Conservation (phyloP, 768 basidiomycete genomes). For the Sutorius australiensis region DNA sequence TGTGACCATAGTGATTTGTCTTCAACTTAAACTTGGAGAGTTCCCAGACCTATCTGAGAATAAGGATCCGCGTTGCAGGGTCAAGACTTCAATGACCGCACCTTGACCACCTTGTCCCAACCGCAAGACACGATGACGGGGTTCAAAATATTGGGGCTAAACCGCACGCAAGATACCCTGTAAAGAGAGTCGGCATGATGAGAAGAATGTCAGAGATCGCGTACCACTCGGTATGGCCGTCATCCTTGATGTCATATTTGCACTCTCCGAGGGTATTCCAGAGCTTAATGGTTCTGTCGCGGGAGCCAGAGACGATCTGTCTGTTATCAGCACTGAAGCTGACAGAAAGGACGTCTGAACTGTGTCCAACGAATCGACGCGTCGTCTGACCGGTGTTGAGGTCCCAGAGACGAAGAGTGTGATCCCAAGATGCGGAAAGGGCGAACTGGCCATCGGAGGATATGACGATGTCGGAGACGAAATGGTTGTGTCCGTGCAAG, state of each 20-base stretch:
- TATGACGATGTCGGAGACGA: conserved; percentile 97
- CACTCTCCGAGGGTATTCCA: conserved; percentile 99
- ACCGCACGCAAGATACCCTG: conserved; percentile 99
- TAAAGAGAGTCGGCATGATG: background rate
- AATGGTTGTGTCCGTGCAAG: conserved; percentile 98
- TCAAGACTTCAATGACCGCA: conserved; percentile 36
- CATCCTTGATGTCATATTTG: conserved; percentile 99
- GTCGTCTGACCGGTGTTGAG: conserved; percentile 96
- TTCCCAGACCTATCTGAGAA: conserved; percentile 88
- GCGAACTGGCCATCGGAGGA: conserved; percentile 99
- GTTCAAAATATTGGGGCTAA: conserved; percentile 96
- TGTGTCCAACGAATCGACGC: conserved; percentile 97
- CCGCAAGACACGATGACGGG: conserved; percentile 98
- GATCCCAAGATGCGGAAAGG: conserved; percentile 99
- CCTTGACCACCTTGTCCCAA: conserved; percentile 99
- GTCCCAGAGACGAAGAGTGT: conserved; percentile 99
- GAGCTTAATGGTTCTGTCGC: conserved; percentile 96
- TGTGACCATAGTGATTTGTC: conserved; percentile 99
- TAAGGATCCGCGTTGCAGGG: conserved; percentile 5
- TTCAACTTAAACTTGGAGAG: conserved; percentile 99
- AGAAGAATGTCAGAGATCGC: conserved; percentile 1
- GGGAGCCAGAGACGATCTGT: conserved; percentile 97
- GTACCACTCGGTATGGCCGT: conserved; percentile 94
- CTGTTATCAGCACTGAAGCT: conserved; percentile 99
- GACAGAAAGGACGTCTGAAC: conserved; percentile 95